phyloP scores from a whole-genome alignment of 495 filamentous ascomycete genomes.

The Neurospora pannonica region DNA sequence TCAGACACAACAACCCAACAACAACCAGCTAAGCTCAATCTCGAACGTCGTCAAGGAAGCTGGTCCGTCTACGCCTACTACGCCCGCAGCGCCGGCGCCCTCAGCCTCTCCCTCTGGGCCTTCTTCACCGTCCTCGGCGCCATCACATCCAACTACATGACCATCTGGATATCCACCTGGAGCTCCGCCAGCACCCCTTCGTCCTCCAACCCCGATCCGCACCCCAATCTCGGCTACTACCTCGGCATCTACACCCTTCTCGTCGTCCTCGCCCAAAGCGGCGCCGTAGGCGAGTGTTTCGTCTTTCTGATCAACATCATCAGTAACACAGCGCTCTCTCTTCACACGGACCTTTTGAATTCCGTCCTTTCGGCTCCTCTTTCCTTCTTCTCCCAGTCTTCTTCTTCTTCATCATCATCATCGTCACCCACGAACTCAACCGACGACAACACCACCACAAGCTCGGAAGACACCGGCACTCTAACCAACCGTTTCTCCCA shows the following conservation, averaged over 20 bases:
- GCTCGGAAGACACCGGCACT: conserved; percentile 13
- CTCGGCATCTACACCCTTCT: conserved; percentile 49
- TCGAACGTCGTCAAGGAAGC: background rate
- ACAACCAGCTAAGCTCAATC: background rate
- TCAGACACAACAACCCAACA: background rate
- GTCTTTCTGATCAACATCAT: conserved; percentile 5
- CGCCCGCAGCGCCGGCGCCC: background rate
- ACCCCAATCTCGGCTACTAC: conserved; percentile 38
- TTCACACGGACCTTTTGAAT: conserved; percentile 6
- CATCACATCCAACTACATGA: background rate
- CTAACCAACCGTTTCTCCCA: conserved; percentile 30
- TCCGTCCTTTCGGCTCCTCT: background rate
- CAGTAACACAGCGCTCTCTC: conserved; percentile 2
- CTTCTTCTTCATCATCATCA: background rate
- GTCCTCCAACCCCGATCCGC: conserved; percentile 21
- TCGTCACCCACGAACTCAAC: background rate
- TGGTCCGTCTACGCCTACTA: conserved; percentile 10
- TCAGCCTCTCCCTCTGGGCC: background rate
- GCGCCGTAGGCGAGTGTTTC: background rate
- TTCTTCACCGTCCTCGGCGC: conserved; percentile 1
- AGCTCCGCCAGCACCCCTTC: background rate
- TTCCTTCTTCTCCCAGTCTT: background rate
- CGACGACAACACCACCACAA: background rate
- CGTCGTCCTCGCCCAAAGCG: conserved; percentile 15
- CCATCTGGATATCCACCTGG: background rate